These are phyloP conservation scores for Coccomyxa sp. DNA, from an alignment of 139 green algal genomes.

Conservation along the genomic window DNA sequence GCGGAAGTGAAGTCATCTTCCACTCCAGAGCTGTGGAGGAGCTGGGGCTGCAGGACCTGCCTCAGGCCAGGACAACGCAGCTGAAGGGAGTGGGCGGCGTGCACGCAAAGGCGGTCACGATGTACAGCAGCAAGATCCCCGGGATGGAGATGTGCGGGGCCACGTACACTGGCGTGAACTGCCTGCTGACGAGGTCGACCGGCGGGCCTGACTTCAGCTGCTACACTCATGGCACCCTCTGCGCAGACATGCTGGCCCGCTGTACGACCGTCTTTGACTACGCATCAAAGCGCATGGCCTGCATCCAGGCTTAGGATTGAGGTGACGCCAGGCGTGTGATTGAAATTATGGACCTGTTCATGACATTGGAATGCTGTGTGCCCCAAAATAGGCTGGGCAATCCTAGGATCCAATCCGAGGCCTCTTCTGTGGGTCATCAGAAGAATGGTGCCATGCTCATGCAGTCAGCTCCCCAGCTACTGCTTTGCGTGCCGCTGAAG, in stretches of 20 bases:
- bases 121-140: background rate
- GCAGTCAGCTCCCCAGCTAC: too few relatives aligned
- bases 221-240: slow-evolving; percentile 24
- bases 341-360: too few relatives aligned
- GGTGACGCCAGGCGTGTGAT: too few relatives aligned
- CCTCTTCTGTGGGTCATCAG: too few relatives aligned
- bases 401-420: too few relatives aligned
- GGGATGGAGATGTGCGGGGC: background rate
- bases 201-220: background rate
- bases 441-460: too few relatives aligned
- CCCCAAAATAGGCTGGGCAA: too few relatives aligned
- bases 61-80: slow-evolving; percentile 14
- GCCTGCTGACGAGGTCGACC: background rate
- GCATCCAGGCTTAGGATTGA: too few relatives aligned
- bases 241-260: slow-evolving; percentile 27
- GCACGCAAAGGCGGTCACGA: background rate
- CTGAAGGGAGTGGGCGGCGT: background rate
- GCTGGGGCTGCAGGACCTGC: slow-evolving; percentile 17
- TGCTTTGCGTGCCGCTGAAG: too few relatives aligned
- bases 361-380: too few relatives aligned
- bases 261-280: slow-evolving; percentile 15
- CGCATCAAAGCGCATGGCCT: slow-evolving; percentile 7
- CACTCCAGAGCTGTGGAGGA: slow-evolving; percentile 26
- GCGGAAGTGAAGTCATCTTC: slow-evolving; percentile 36
- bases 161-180: background rate